Conservation (phyloP, 805 yeast genomes). For the Candida krabiensis region DNA sequence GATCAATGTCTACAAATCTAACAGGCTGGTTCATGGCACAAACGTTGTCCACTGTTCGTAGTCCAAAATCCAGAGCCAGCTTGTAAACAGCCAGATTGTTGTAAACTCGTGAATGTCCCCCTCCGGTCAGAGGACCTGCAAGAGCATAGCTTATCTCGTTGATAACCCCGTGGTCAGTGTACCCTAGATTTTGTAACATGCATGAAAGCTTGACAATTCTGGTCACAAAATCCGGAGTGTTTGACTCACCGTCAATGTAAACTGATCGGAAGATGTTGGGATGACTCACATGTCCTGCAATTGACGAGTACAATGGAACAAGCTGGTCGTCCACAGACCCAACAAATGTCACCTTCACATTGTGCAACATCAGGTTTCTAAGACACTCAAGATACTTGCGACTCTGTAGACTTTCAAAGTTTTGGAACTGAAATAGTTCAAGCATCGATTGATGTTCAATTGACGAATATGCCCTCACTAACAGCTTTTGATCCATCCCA, state of each 20-base stretch:
- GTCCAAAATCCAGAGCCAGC: conserved; percentile 68
- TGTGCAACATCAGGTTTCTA: conserved; percentile 59
- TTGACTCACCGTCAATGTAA: conserved; percentile 79
- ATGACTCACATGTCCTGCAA: conserved; percentile 78
- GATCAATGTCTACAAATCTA: conserved; percentile 43
- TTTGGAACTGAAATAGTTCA: conserved; percentile 88
- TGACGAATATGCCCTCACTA: conserved; percentile 85
- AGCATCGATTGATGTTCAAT: conserved; percentile 84
- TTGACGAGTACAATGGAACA: conserved; percentile 88
- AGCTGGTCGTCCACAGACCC: conserved; percentile 93
- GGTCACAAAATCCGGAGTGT: conserved; percentile 77
- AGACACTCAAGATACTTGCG: conserved; percentile 67
- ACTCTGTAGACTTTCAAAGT: conserved; percentile 70
- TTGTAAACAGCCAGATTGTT: conserved; percentile 84
- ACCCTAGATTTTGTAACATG: conserved; percentile 72
- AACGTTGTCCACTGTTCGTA: conserved; percentile 59
- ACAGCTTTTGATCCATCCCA: conserved; percentile 80
- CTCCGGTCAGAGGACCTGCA: conserved; percentile 92
- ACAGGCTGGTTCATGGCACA: conserved; percentile 30
- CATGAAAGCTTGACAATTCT: conserved; percentile 73
- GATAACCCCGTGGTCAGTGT: conserved; percentile 80
- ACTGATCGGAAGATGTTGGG: conserved; percentile 90
- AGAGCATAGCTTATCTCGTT: conserved; percentile 76
- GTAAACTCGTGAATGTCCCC: conserved; percentile 91
- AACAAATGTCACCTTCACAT: conserved; percentile 76